A percentile compares a stretch with the other conserved stretches of the same genome.
phyloP scores from a whole-genome alignment of 176 grass and related monocot species.

The Juncus effusus region DNA sequence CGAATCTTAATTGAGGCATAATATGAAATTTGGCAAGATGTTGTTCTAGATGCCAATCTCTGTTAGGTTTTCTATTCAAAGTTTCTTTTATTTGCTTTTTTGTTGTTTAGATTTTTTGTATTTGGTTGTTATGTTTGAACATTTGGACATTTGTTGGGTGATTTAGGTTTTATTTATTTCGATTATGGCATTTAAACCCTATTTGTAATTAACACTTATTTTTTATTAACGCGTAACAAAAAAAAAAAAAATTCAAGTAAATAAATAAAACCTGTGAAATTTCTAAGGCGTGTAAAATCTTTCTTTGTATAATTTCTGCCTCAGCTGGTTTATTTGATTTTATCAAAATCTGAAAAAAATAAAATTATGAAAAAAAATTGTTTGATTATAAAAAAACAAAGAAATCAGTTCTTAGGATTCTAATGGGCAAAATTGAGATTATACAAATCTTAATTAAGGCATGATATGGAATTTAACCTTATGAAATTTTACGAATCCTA shows the following conservation, averaged over 20 bases:
- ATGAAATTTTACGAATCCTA: too few species aligned
- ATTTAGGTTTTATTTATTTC: too few species aligned
- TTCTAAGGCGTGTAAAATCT: conserved; percentile 77
- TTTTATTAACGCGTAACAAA: background rate
- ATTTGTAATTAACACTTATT: too few species aligned
- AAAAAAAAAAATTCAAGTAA: background rate
- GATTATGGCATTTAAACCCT: too few species aligned
- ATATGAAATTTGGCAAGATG: too few species aligned
- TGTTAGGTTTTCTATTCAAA: too few species aligned
- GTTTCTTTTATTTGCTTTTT: too few species aligned
- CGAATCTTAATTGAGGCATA: conserved; percentile 1
- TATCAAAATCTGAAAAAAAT: conserved; percentile 50
- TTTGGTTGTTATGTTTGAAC: too few species aligned
- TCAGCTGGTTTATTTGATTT: conserved; percentile 56
- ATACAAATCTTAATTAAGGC: background rate
- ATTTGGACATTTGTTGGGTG: too few species aligned
- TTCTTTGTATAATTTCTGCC: conserved; percentile 88
- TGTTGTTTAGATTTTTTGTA: too few species aligned
- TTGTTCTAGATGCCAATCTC: too few species aligned
- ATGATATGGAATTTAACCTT: too few species aligned
- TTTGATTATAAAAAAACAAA: background rate
- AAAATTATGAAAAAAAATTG: background rate
- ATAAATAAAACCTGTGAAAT: conserved; percentile 49
- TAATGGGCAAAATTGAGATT: background rate
- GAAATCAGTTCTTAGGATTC: background rate